These are phyloP conservation scores for Cornus controversa DNA, from an alignment of 148 eudicot genomes.

Conservation along the genomic window DNA sequence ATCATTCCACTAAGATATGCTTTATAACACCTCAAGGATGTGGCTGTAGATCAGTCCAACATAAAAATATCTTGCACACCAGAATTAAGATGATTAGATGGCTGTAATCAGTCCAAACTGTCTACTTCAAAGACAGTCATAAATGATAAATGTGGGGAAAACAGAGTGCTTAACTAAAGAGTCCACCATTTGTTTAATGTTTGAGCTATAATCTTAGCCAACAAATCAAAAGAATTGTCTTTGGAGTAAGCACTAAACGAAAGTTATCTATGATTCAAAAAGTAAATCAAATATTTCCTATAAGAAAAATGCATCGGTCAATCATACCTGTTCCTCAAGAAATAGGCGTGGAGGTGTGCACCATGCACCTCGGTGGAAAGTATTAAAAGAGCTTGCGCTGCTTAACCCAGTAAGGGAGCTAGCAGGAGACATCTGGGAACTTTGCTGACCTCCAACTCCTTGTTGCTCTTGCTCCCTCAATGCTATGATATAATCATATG, in stretches of 20 bases:
- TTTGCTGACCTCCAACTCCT: conserved; percentile 85
- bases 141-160: neutral
- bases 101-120: neutral
- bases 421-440: conserved; percentile 93
- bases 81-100: neutral
- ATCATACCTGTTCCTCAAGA: conserved; percentile 87
- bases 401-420: conserved; percentile 96
- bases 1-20: too few relatives aligned
- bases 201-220: too few relatives aligned
- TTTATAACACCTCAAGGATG: too few relatives aligned
- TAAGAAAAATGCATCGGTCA: neutral
- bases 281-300: neutral
- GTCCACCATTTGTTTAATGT: too few relatives aligned
- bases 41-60: neutral
- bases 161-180: neutral
- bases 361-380: conserved; percentile 87
- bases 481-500: conserved; percentile 97
- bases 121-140: neutral
- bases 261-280: neutral
- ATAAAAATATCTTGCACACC: neutral
- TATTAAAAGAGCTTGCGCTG: conserved; percentile 92
- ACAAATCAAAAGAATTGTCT: neutral
- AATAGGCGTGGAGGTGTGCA: conserved; percentile 96
- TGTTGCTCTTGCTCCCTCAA: conserved; percentile 95
- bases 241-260: neutral